Conservation (phyloP, 2,329 filamentous ascomycete species). For the Pseudocercospora fuligena region DNA sequence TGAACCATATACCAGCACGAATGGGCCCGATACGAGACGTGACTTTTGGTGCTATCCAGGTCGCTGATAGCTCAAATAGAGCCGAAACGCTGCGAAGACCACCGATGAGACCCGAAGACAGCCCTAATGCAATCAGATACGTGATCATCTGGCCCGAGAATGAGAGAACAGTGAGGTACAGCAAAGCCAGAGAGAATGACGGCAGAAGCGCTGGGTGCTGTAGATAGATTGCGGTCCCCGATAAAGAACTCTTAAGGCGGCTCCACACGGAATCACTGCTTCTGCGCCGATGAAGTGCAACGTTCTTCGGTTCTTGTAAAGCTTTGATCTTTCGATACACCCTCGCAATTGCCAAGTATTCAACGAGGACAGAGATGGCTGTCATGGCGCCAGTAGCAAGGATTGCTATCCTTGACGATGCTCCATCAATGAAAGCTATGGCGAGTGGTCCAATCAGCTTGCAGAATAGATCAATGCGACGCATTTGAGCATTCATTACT, state of each 20-base stretch:
- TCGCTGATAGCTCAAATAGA: constrained; percentile 64
- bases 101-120: constrained; percentile 58
- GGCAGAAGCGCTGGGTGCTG: constrained; percentile 62
- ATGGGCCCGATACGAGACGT: constrained; percentile 52
- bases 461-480: constrained; percentile 63
- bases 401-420: constrained; percentile 57
- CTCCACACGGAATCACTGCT: constrained; percentile 9
- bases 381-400: constrained; percentile 57
- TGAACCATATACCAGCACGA: constrained; percentile 61
- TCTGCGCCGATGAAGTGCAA: not conserved
- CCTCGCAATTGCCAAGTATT: constrained; percentile 60
- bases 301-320: constrained; percentile 25
- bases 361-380: constrained; percentile 52
- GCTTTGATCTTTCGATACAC: constrained; percentile 44
- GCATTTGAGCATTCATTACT: constrained; percentile 63
- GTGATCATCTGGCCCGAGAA: constrained; percentile 69
- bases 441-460: constrained; percentile 61
- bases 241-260: constrained; percentile 19
- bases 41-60: constrained; percentile 62
- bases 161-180: constrained; percentile 66
- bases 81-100: constrained; percentile 59
- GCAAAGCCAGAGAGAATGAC: constrained; percentile 62
- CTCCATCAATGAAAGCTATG: constrained; percentile 55
- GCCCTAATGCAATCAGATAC: constrained; percentile 62
- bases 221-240: constrained; percentile 51